These are phyloP conservation scores for Amphichorda felina DNA, from an alignment of 2,329 filamentous ascomycete species.

Conservation along the genomic window DNA sequence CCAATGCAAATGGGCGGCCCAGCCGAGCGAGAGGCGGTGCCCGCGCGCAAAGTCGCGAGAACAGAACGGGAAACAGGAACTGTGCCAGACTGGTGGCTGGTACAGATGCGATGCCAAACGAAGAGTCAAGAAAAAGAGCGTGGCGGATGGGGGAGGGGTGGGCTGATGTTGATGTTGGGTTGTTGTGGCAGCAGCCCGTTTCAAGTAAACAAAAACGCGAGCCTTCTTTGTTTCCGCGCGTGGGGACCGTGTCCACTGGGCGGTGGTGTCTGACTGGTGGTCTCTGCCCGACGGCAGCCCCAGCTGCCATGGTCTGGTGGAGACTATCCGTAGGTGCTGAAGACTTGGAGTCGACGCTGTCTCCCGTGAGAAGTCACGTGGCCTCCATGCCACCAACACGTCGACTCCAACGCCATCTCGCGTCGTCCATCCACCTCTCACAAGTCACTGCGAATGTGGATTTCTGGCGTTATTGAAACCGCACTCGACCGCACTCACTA, in stretches of 20 bases:
- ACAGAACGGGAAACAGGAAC: constrained; percentile 9
- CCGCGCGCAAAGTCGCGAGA: constrained; percentile 6
- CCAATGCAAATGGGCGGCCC: constrained; percentile 6
- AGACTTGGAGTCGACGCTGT: too few relatives aligned
- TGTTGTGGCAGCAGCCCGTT: constrained; percentile 1
- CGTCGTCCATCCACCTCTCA: too few relatives aligned
- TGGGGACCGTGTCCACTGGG: constrained; percentile 2
- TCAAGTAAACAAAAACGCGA: constrained; percentile 1
- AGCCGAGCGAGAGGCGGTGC: constrained; percentile 10
- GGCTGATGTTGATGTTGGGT: constrained; percentile 1
- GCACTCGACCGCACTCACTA: too few relatives aligned
- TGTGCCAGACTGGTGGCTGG: constrained; percentile 11
- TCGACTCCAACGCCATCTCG: too few relatives aligned
- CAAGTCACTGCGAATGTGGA: too few relatives aligned
- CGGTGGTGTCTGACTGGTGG: not conserved
- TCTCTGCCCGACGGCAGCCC: not conserved
- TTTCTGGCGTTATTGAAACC: too few relatives aligned
- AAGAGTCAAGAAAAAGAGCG: not conserved
- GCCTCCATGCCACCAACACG: too few relatives aligned
- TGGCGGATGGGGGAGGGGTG: not conserved
- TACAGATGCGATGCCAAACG: not conserved
- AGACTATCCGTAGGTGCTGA: too few relatives aligned
- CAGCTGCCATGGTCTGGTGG: too few relatives aligned
- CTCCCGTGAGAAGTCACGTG: too few relatives aligned
- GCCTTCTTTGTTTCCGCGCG: too few relatives aligned